phyloP scores from a whole-genome alignment of 768 basidiomycete species.

The Rhizopogon vulgaris region DNA sequence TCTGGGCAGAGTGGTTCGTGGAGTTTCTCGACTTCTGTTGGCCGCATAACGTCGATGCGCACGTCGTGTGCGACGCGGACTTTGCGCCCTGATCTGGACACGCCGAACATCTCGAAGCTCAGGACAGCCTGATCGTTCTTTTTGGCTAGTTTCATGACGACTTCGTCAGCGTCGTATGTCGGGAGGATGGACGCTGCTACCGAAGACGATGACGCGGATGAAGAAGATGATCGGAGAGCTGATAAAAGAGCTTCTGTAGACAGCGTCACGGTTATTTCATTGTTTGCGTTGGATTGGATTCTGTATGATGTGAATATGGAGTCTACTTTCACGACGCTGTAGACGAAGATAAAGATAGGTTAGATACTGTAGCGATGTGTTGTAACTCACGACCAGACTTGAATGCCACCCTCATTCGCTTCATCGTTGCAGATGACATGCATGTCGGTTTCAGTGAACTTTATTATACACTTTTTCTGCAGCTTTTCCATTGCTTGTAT shows the following conservation, averaged over 20 bases:
- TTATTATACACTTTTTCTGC: conserved; percentile 79
- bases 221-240: conserved; percentile 61
- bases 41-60: conserved; percentile 73
- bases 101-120: conserved; percentile 66
- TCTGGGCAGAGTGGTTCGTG: conserved; percentile 81
- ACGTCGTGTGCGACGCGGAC: conserved; percentile 77
- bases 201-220: conserved; percentile 38
- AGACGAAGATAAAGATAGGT: conserved; percentile 9
- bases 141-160: conserved; percentile 82
- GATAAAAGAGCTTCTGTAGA: conserved; percentile 69
- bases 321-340: conserved; percentile 57
- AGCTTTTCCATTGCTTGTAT: conserved; percentile 79
- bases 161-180: conserved; percentile 51
- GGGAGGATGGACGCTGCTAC: conserved; percentile 23
- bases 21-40: conserved; percentile 63
- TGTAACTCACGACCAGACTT: conserved; percentile 70
- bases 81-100: conserved; percentile 55
- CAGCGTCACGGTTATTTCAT: conserved; percentile 74
- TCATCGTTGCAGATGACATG: conserved; percentile 82
- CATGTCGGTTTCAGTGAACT: conserved; percentile 68
- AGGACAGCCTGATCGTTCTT: conserved; percentile 76
- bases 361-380: no score
- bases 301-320: conserved; percentile 73
- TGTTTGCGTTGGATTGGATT: conserved; percentile 80
- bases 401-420: conserved; percentile 75